phyloP scores from a whole-genome alignment of 352 stramenopile species.

The Phytophthora brassicae region DNA sequence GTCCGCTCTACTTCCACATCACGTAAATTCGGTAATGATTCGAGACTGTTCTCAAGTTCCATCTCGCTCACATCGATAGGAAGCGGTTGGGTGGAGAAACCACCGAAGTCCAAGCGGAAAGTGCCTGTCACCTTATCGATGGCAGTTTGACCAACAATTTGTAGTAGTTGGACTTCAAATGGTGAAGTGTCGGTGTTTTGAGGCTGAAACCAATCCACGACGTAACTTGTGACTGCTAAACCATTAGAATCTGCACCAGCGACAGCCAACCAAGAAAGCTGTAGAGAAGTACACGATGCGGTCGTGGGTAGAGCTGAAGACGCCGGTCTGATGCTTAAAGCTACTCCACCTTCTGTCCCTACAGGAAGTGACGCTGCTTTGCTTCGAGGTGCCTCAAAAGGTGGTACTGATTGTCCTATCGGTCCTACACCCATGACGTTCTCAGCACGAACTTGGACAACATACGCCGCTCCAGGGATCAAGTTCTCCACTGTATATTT shows the following conservation, averaged over 20 bases:
- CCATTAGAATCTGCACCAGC: slow-evolving; percentile 37
- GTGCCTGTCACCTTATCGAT: slow-evolving; percentile 62
- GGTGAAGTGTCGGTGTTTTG: slow-evolving; percentile 32
- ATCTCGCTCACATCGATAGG: slow-evolving; percentile 54
- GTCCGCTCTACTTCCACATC: slow-evolving; percentile 83
- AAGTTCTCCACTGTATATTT: slow-evolving; percentile 71
- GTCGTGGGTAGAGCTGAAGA: slow-evolving; percentile 22
- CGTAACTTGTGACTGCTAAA: slow-evolving; percentile 56
- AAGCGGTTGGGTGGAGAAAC: slow-evolving; percentile 50
- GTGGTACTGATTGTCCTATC: slow-evolving; percentile 35
- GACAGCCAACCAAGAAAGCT: slow-evolving; percentile 58
- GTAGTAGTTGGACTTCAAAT: slow-evolving; percentile 71
- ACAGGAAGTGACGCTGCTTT: slow-evolving; percentile 54
- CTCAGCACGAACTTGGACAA: slow-evolving; percentile 56
- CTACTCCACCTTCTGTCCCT: slow-evolving; percentile 48
- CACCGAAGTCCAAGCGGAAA: slow-evolving; percentile 70
- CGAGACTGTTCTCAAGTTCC: slow-evolving; percentile 65
- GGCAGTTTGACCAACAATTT: slow-evolving; percentile 48
- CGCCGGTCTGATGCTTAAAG: slow-evolving; percentile 51
- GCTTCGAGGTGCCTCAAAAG: slow-evolving; percentile 58
- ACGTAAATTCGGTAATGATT: slow-evolving; percentile 55
- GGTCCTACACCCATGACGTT: slow-evolving; percentile 76
- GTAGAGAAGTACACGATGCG: slow-evolving; percentile 28
- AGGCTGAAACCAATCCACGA: slow-evolving; percentile 74
- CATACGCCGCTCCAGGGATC: slow-evolving; percentile 47